Evolutionary conservation across 2,329 filamentous ascomycete species (phyloP), one percentile per base, ranked within the genome.

Genomic region (Botryotinia calthae): DNA sequence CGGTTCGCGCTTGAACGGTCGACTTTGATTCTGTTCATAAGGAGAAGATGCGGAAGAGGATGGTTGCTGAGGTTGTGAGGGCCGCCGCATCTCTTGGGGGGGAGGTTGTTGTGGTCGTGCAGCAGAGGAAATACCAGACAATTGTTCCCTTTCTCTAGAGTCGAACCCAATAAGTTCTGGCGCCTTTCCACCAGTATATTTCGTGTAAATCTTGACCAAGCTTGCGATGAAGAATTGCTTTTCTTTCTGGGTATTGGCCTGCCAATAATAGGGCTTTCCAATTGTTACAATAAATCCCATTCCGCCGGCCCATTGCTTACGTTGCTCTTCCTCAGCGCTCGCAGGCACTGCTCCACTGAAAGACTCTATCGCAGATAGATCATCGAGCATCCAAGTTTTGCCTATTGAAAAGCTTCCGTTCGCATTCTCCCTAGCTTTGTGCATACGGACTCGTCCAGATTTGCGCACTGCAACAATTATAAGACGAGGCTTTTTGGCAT

Each of bases 151-250:
- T 83, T 98, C 94, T 74, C 87, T 88, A 69, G 89, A 86, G 77
- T 95, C 93, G 81, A 99, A 98, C 12, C 95, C 95, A 72, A 88
- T 85, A 69, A 99, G 86, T 73, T 92, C 88, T 2, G 96, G 96
- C 46, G 89, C 46, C 79, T 91, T 92, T 20, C 95, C 95, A 42
- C 93, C 93, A 0, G 96, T 98, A 81, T 98, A 99, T 83, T 98
- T 99, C 78, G 91, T 91, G 82, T 93, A 99, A 76, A 99, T 98
- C 83, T 98, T 99, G 80, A 98, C 90, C 77, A 98, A 84, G 82
- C 95, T 98, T 48, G 93, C 94, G 79, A 99, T 96, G 82, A 99
- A 99, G 84, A 98, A 98, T 81, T 97, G 95, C 86, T 98, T 98
- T 83, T 99, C 96, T 84, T 98, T 98, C 70, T 93, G 88, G 0